phyloP scores from a whole-genome alignment of 176 grass and related monocot genomes.

The Puccinellia tenuiflora region DNA sequence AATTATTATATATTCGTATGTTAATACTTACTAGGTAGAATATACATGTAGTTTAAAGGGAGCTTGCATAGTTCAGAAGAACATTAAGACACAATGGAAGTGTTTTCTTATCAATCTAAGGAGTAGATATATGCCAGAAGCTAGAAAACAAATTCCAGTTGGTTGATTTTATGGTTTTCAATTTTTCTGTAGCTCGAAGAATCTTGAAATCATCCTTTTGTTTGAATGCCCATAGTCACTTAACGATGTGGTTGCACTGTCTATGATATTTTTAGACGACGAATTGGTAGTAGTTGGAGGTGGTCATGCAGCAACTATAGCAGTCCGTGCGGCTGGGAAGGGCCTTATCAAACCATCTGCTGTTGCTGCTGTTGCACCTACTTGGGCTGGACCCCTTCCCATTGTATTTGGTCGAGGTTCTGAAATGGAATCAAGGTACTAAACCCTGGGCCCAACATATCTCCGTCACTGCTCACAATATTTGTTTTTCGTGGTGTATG shows the following conservation, averaged over 20 bases:
- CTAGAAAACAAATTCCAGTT: neutral
- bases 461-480: neutral
- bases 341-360: slow-evolving; percentile 67
- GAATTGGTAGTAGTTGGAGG: slow-evolving; percentile 83
- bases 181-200: neutral
- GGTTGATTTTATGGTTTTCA: neutral
- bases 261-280: slow-evolving; percentile 38
- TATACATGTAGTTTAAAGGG: neutral
- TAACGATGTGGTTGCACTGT: slow-evolving; percentile 12
- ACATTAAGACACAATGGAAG: neutral
- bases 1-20: neutral
- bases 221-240: neutral
- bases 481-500: neutral
- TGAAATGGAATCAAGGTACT: slow-evolving; percentile 90
- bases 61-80: neutral
- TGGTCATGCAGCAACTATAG: slow-evolving; percentile 94
- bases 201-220: neutral
- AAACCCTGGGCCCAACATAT: neutral
- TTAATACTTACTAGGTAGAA: neutral
- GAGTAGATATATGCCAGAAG: neutral
- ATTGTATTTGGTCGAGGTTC: slow-evolving; percentile 93
- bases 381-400: slow-evolving; percentile 90
- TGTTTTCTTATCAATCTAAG: neutral
- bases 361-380: slow-evolving; percentile 86
- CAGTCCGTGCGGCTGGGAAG: slow-evolving; percentile 69